These are phyloP conservation scores for Fabrea salina DNA, from an alignment of 169 alveolate genomes.

Conservation along the genomic window DNA sequence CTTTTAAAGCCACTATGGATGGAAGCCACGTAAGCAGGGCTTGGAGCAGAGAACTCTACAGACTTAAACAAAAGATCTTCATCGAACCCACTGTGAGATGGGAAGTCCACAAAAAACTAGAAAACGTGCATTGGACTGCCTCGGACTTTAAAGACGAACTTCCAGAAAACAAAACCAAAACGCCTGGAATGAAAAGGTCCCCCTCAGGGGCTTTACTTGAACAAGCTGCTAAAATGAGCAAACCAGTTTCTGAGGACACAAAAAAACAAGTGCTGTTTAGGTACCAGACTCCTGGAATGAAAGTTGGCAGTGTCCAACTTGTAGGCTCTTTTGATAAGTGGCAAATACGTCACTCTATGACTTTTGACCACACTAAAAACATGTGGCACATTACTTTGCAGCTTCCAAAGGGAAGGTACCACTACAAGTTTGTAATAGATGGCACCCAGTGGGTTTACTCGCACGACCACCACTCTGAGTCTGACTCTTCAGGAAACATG, in stretches of 20 bases:
- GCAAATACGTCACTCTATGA: constrained; percentile 77
- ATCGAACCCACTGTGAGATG: constrained; percentile 60
- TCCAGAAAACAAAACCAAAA: constrained; percentile 32
- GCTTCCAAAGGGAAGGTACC: constrained; percentile 73
- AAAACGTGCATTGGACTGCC: background rate
- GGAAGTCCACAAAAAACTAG: constrained; percentile 26
- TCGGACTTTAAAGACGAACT: constrained; percentile 2
- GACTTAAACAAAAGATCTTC: constrained; percentile 75
- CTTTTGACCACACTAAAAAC: constrained; percentile 66
- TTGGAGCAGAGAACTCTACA: constrained; percentile 85
- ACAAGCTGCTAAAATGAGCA: constrained; percentile 34
- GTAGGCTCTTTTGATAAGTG: constrained; percentile 84
- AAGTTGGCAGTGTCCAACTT: constrained; percentile 41
- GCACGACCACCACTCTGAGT: constrained; percentile 72
- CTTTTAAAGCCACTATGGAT: constrained; percentile 81
- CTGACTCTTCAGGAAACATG: constrained; percentile 76
- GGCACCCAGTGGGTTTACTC: constrained; percentile 82
- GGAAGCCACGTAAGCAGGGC: constrained; percentile 82
- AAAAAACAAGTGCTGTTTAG: constrained; percentile 43
- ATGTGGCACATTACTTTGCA: constrained; percentile 75
- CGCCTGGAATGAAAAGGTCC: constrained; percentile 35
- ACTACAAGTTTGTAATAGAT: constrained; percentile 83
- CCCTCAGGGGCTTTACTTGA: constrained; percentile 45
- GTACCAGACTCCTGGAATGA: constrained; percentile 28
- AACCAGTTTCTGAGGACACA: constrained; percentile 3